Evolutionary conservation across 208 protist species (phyloP).

Genomic region (Trypanosoma theileri): DNA sequence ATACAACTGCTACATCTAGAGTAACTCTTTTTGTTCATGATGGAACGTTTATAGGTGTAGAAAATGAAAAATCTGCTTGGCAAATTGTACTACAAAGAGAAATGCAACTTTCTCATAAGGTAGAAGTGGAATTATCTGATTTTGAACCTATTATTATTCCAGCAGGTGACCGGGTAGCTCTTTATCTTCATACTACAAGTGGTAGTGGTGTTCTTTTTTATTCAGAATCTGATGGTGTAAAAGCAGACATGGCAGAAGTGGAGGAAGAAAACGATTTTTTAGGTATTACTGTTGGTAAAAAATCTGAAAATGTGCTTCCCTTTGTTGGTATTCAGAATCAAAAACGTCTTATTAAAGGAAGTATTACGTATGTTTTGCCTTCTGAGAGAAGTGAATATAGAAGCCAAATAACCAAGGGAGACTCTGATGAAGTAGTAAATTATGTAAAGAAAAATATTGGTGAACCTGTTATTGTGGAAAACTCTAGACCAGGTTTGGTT

Average conservation of each 20-base stretch:
- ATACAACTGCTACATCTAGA: conserved; percentile 54
- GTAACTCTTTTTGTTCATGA: conserved; percentile 72
- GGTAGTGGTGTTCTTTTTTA: conserved; percentile 81
- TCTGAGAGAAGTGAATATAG: conserved; percentile 50
- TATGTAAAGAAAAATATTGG: conserved; percentile 5
- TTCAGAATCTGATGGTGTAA: conserved; percentile 78
- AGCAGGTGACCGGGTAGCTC: conserved; percentile 51
- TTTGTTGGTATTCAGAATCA: conserved; percentile 76
- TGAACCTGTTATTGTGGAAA: conserved; percentile 13
- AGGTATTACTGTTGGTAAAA: conserved; percentile 87
- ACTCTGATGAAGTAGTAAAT: no score
- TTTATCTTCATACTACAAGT: conserved; percentile 87
- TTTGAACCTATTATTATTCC: conserved; percentile 77
- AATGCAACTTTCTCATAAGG: conserved; percentile 50
- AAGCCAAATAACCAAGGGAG: not conserved
- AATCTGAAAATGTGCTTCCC: conserved; percentile 67
- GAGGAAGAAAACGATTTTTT: conserved; percentile 84
- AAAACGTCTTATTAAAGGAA: conserved; percentile 74
- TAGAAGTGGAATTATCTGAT: conserved; percentile 53
- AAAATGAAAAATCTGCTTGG: conserved; percentile 54
- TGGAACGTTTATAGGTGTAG: conserved; percentile 75
- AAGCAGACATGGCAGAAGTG: conserved; percentile 60
- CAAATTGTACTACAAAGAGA: conserved; percentile 53
- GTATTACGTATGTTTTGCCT: conserved; percentile 77
- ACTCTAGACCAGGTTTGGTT: conserved; percentile 6